Conservation (phyloP, 306 rosid genomes). For the Sesbania bispinosa region DNA sequence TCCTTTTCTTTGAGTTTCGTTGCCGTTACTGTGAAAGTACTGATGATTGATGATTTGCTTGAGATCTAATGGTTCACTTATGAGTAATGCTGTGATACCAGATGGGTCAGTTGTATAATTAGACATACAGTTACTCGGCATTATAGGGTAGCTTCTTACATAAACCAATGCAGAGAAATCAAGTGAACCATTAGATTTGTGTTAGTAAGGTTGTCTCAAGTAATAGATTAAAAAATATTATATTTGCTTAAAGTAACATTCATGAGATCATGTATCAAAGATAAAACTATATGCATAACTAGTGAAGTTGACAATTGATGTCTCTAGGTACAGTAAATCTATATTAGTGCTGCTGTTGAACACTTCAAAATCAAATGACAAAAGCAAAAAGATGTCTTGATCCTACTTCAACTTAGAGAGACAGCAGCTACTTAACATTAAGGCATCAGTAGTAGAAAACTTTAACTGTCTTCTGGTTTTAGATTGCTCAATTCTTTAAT, state of each 20-base stretch:
- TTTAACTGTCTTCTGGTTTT: background rate
- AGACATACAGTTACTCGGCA: background rate
- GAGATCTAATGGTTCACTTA: background rate
- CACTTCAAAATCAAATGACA: background rate
- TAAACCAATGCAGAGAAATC: background rate
- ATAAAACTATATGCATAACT: background rate
- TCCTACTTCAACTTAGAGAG: background rate
- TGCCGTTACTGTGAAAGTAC: background rate
- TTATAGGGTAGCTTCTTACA: background rate
- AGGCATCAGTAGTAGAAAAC: background rate
- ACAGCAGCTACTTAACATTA: background rate
- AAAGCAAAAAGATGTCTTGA: background rate
- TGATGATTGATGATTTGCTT: background rate
- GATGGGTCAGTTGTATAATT: background rate
- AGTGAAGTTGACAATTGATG: background rate
- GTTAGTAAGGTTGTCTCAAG: background rate
- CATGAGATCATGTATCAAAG: background rate
- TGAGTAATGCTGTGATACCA: background rate
- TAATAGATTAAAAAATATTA: slow-evolving; percentile 25
- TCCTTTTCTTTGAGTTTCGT: background rate
- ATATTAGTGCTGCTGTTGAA: background rate
- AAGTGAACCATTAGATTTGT: background rate
- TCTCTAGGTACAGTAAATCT: background rate
- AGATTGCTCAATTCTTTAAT: background rate
- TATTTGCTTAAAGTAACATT: background rate